Conservation (phyloP, 371 early-diverging fungal species). For the Apophysomyces trapeziformis region DNA sequence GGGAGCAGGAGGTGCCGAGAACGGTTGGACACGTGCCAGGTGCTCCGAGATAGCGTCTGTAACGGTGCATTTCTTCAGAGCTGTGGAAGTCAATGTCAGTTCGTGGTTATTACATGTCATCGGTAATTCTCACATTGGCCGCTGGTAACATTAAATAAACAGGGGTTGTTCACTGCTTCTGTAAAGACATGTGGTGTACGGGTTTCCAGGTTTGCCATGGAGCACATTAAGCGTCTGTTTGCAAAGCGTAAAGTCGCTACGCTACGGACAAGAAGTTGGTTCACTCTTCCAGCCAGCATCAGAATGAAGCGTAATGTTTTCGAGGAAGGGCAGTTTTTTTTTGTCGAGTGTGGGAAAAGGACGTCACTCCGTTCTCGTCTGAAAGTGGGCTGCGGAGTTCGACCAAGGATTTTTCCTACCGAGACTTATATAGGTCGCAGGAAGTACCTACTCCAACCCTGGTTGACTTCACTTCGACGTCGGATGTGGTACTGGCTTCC, state of each 20-base stretch:
- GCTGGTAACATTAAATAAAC: not conserved
- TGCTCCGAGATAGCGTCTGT: conserved; percentile 32
- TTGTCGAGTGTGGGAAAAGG: not conserved
- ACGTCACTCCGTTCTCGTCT: not conserved
- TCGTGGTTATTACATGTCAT: not conserved
- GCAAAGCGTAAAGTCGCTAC: not conserved
- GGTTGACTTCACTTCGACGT: no score
- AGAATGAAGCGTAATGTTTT: not conserved
- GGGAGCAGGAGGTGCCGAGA: conserved; percentile 44
- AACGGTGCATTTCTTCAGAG: conserved; percentile 5
- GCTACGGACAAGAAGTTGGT: conserved; percentile 8
- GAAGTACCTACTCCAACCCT: no score
- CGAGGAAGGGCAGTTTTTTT: not conserved
- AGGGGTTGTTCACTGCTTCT: not conserved
- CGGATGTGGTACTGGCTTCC: no score
- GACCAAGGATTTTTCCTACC: no score
- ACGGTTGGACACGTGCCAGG: conserved; percentile 44
- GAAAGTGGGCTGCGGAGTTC: no score
- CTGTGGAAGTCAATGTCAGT: not conserved
- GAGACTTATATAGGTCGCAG: no score
- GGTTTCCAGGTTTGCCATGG: not conserved
- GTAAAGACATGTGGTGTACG: not conserved
- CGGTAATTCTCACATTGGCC: not conserved
- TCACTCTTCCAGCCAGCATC: conserved; percentile 11
- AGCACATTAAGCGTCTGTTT: not conserved